Evolutionary conservation across 306 rosid genomes (phyloP).

Genomic region (Oxytropis ochrocephala): DNA sequence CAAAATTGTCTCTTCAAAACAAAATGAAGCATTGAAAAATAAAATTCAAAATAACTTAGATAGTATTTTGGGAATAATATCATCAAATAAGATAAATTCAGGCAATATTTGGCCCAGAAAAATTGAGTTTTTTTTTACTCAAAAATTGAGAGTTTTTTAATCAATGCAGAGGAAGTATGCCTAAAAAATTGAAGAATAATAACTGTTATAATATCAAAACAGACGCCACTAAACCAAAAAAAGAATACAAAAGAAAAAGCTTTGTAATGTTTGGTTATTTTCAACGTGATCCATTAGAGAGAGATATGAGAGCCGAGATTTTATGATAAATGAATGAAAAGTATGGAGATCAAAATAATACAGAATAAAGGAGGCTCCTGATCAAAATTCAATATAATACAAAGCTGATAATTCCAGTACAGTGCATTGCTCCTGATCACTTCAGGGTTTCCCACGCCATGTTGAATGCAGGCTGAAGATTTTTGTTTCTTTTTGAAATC

Average conservation of each 20-base stretch:
- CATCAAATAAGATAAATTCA: no score
- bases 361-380: not conserved
- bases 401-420: conserved; percentile 16
- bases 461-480: conserved; percentile 11
- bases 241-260: not conserved
- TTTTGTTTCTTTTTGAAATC: not conserved
- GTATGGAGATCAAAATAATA: conserved; percentile 10
- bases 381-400: conserved; percentile 38
- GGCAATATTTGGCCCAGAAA: no score
- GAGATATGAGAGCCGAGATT: not conserved
- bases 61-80: no score
- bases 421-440: conserved; percentile 5
- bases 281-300: not conserved
- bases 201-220: not conserved
- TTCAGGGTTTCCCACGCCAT: conserved; percentile 14
- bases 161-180: no score
- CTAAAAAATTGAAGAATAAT: no score
- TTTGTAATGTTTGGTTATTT: not conserved
- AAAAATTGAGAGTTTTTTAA: no score
- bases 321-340: conserved; percentile 28
- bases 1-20: no score
- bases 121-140: no score
- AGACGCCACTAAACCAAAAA: not conserved
- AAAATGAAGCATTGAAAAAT: no score
- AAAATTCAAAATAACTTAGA: no score